Base-by-base conservation (phyloP, 208 protist genomes). In the Endotrypanum monterogeii region DNA sequence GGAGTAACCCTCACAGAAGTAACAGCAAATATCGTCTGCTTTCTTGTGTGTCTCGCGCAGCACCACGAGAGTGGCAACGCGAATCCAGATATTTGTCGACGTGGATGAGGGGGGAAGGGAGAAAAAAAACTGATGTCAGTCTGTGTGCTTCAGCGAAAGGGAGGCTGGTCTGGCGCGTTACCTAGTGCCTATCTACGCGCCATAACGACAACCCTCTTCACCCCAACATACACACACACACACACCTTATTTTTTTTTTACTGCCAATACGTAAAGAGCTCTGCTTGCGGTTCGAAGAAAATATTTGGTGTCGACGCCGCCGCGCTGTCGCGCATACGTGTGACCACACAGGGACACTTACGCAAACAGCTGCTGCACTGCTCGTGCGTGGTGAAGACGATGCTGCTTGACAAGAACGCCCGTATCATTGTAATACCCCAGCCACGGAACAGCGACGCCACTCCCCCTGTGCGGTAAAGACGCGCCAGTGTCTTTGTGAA, bases 371-470 rank as follows among this genome's bases (percentile, higher is more conserved):
- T 48, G 6, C 55, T n/a, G 37, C 56, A 66, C 32, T 72, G 68
- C 72, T 91, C 86, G 63, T 91, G 87, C 2, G 78, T 83, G 8
- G 78, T 78, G 71, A 91, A 91, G 57, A 89, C 80, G 35, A 86
- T 76, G 3, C 70, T 84, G 71, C 85, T 83, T 11, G 88, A 89
- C 32, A 89, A 66, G 70, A 92, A 92, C 3, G 91, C 83, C 23
- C 89, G 87, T 16, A 84, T 66, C 28, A 82, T 78, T 23, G 91
- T 92, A 9, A 91, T 52, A 35, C 79, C 67, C 86, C 86, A 93
- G 3, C 91, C 89, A 25, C 83, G 80, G 76, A 93, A 96, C 18
- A 96, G 78, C 48, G 81, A 78, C 37, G 77, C 69, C 28, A 89
- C 30, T 41, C 89, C 91, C 3, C 83, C 87, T n/a, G 73, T 70